Evolutionary conservation across 768 basidiomycete species (phyloP).

Genomic region (Mycena rebaudengoi): DNA sequence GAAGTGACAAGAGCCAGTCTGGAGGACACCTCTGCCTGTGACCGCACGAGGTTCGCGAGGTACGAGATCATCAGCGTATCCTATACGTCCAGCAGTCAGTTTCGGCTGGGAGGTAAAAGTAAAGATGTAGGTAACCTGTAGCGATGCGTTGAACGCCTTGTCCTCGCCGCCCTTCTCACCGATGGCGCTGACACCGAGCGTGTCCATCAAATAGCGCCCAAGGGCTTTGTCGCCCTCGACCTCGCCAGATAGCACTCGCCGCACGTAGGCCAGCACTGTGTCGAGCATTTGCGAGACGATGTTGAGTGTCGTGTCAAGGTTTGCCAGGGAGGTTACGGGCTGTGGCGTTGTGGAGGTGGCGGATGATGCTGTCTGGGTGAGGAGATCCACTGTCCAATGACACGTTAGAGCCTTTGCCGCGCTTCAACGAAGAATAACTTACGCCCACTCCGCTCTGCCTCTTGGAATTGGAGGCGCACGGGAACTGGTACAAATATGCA

Average conservation of each 20-base stretch:
- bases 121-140: constrained; percentile 61
- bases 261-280: constrained; percentile 86
- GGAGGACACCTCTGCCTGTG: constrained; percentile 92
- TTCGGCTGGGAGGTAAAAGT: constrained; percentile 14
- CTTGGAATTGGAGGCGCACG: constrained; percentile 84
- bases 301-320: constrained; percentile 77
- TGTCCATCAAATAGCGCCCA: constrained; percentile 92
- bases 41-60: constrained; percentile 90
- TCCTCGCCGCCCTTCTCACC: constrained; percentile 68
- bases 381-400: constrained; percentile 74
- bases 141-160: constrained; percentile 75
- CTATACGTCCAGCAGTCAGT: constrained; percentile 46
- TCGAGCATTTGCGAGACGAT: constrained; percentile 82
- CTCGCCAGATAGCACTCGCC: constrained; percentile 80
- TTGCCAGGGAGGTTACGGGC: constrained; percentile 74
- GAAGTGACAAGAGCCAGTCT: constrained; percentile 80
- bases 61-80: constrained; percentile 96
- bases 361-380: constrained; percentile 59
- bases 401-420: no score
- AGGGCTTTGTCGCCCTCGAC: constrained; percentile 83
- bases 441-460: constrained; percentile 88
- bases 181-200: constrained; percentile 76
- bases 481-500: constrained; percentile 94
- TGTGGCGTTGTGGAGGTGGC: constrained; percentile 57
- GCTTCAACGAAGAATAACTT: constrained; percentile 50